A percentile compares a stretch with the other conserved stretches of the same genome.
phyloP scores from a whole-genome alignment of 768 basidiomycete genomes.

The Mycena floridula region DNA sequence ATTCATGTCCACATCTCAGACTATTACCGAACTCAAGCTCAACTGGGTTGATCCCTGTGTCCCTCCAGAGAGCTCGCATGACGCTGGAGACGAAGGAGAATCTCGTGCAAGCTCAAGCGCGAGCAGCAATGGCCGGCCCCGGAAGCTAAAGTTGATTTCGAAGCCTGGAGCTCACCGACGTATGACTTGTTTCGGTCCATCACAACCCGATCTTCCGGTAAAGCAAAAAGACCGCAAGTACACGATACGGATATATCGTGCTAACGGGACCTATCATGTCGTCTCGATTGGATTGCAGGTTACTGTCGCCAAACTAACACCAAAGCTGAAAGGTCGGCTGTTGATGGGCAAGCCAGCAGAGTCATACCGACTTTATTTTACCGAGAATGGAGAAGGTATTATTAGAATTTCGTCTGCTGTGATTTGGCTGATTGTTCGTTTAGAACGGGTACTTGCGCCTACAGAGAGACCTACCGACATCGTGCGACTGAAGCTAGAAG shows the following conservation, averaged over 20 bases:
- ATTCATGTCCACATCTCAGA: too few relatives aligned
- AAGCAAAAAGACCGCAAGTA: too few relatives aligned
- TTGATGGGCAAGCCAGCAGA: constrained; percentile 44
- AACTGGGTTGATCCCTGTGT: too few relatives aligned
- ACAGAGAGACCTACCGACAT: constrained; percentile 83
- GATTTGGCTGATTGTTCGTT: not conserved
- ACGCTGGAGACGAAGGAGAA: too few relatives aligned
- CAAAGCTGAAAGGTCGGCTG: constrained; percentile 54
- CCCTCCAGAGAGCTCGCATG: too few relatives aligned
- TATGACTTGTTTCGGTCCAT: too few relatives aligned
- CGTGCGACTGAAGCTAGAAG: constrained; percentile 74
- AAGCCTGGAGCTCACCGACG: too few relatives aligned
- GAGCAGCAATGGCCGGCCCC: too few relatives aligned
- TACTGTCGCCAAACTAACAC: constrained; percentile 63
- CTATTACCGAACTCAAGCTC: too few relatives aligned
- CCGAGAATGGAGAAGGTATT: constrained; percentile 68
- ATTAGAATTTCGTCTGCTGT: not conserved
- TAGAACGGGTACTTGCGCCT: constrained; percentile 81
- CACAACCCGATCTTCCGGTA: too few relatives aligned
- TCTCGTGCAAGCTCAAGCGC: too few relatives aligned
- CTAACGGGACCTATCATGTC: constrained; percentile 67
- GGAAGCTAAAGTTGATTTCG: too few relatives aligned
- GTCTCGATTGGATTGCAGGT: constrained; percentile 55
- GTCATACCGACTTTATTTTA: constrained; percentile 65
- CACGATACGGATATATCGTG: constrained; percentile 72